Evolutionary conservation across 139 green algal genomes (phyloP), one percentile per base, ranked within the genome.

Genomic region (Micractinium sp.): DNA sequence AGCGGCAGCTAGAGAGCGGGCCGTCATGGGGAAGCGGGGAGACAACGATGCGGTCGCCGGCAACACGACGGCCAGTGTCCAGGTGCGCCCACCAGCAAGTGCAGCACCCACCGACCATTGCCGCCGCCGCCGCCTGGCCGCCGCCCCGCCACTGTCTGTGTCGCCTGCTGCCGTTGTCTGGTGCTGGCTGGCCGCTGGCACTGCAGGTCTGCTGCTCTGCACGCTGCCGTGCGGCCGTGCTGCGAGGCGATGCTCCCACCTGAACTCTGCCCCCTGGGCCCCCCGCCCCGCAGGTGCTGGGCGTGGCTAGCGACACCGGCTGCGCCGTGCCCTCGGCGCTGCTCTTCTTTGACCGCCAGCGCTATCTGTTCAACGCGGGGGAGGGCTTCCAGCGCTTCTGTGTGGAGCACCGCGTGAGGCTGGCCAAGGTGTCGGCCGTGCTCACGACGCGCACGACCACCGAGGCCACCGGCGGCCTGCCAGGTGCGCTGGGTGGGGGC

Each of bases 311-410:
- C 74, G 96, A 98, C 77, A 94, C 94, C 16, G 93, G 93, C 87
- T 93, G 95, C 86, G 93, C 92, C 23, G 91, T 90, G 61, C 97
- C 97, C 12, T 98, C 94, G 19, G 94, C 97, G 16, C 90, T 99
- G 66, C 94, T 99, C 3, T 97, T 99, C 88, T 98, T 99, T 63
- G 96, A 99, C 92, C 94, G 95, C 36, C 91, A 96, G 61, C 94
- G 96, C 33, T 98, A 96, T 82, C 84, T 99, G 31, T 99, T 99
- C 95, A 99, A 99, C 89, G 95, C 93, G n/a, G 97, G 96, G 0
- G 97, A 99, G 91, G 97, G 97, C 19, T 95, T 99, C 38, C 97
- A 99, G 91, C 92, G 97, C 9, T 96, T 96, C 60, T 96, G 95
- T 61, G 91, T 95, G 12, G 96, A 99, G 87, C 94, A 98, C 91